Evolutionary conservation across 495 filamentous ascomycete genomes (phyloP), one percentile per base, ranked within the genome.

Genomic region (Extremus antarcticus): DNA sequence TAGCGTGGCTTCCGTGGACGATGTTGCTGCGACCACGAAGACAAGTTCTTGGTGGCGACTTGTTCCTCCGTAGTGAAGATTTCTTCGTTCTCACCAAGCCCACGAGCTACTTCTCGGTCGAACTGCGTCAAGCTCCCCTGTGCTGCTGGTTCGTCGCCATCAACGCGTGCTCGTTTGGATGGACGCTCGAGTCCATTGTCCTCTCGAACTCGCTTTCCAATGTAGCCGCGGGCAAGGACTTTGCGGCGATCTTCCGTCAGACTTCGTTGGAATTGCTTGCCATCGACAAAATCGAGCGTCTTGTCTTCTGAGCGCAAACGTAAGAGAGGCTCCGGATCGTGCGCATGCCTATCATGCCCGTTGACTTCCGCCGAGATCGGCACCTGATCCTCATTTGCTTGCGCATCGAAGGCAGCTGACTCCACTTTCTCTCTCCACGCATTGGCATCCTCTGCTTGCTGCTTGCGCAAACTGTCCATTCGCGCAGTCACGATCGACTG

Each of bases 41-140:
- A 82, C 56, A 81, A 83, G 1, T 70, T 64, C 4, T 73, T 70
- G 35, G 76, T 72, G 13, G 82, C 77, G 23, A 97, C 81, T 19
- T 85, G 78, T 67, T 94, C 94, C 71, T 97, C 94, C 13, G 83
- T 85, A 0, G 90, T 82, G 63, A 99, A 96, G 25, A 99, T 94
- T 68, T 97, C 92, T 65, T 99, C 92, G 61, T 92, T 89, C 60
- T 96, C 92, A 56, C 82, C 79, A 4, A 99, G 80, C 0, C 91
- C 94, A 55, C 88, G 86, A 10, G 94, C 91, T 43, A 95, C 83
- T 67, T 99, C 92, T 48, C 89, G 79, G 62, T 97, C 90, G 59
- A 95, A 97, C 2, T 96, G 68, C 10, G 89, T 88, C 65, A 47
- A 39, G 19, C 85, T 94, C 24, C 90, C 92, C 2, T 90, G 89